Evolutionary conservation across 352 stramenopile genomes (phyloP).

Genomic region (Globisporangium viniferum): DNA sequence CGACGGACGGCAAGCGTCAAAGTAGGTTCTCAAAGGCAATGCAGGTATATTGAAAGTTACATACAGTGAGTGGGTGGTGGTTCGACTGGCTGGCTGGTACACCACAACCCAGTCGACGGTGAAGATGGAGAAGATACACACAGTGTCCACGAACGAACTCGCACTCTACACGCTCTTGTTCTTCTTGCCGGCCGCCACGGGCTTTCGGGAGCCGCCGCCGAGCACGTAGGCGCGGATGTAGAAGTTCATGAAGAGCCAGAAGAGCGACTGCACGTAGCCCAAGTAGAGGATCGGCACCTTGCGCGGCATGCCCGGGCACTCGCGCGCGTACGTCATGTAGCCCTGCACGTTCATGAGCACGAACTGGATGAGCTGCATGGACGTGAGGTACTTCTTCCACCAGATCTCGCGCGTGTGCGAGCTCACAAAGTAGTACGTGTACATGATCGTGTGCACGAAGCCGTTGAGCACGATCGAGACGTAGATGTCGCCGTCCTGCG

Average conservation of each 20-base stretch:
- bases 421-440: constrained; percentile 99
- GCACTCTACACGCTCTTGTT: neutral
- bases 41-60: neutral
- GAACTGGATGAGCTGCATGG: constrained; percentile 96
- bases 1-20: neutral
- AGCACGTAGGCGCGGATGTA: constrained; percentile 69
- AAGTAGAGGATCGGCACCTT: constrained; percentile 90
- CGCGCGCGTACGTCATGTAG: constrained; percentile 80
- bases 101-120: neutral
- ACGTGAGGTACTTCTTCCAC: constrained; percentile 97
- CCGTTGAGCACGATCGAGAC: constrained; percentile 96
- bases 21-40: neutral
- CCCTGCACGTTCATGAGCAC: constrained; percentile 79
- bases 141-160: neutral
- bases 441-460: constrained; percentile 99
- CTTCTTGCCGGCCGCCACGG: neutral
- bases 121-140: neutral
- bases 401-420: constrained; percentile 97
- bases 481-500: constrained; percentile 93
- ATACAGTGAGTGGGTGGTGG: neutral
- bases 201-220: neutral
- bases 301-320: constrained; percentile 75
- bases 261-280: constrained; percentile 94
- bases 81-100: neutral
- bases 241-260: constrained; percentile 97